Base-by-base conservation (phyloP, 441 rosid genomes). In the Monsonia emarginata region DNA sequence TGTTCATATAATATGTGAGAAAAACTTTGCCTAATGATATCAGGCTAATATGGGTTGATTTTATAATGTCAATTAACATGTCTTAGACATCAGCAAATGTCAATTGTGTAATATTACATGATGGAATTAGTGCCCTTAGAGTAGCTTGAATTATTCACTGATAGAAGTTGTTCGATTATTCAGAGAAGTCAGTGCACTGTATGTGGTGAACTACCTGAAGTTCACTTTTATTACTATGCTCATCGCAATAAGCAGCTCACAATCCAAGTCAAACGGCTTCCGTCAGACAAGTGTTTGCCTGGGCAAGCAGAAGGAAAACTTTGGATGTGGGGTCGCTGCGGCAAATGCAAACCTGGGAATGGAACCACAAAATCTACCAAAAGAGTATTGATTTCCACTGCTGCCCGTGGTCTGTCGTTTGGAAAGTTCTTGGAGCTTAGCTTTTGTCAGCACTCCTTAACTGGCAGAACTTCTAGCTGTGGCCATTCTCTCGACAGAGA, bases 301-400 rank as follows among this genome's bases (percentile, higher is more conserved):
- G 94, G 96, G 68, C 91, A 84, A 76, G 81, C 67, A 60, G 81
- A 85, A 76, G 88, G 91, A 71, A 91, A 91, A 81, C 78, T 94
- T 70, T 94, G 99, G 99, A 94, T 91, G 99, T 94, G 99, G 99
- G 82, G 96, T 74, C 67, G 89, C 50, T 94, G 97, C 68, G 82
- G 87, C 48, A 86, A 88, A 84, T 94, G 99, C 76, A 83, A 79
- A 73, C 68, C 73, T 65, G 80, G 73, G 64, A 83, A 71, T 72
- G 84, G 86, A 56, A 62, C 58, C 22, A 67, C 76, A 18, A 85
- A 71, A 70, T 80, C 94, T 48, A 86, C 99, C 24, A 91, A 88
- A 80, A 85, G 96, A 78, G 94, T 94, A 38, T 69, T 88, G 64
- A 74, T 94, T 70, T 94, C 96, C 13, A 69, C 81, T 71, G 83